Evolutionary conservation across 345 rosid genomes (phyloP).

Genomic region (Lepidium aucheri): DNA sequence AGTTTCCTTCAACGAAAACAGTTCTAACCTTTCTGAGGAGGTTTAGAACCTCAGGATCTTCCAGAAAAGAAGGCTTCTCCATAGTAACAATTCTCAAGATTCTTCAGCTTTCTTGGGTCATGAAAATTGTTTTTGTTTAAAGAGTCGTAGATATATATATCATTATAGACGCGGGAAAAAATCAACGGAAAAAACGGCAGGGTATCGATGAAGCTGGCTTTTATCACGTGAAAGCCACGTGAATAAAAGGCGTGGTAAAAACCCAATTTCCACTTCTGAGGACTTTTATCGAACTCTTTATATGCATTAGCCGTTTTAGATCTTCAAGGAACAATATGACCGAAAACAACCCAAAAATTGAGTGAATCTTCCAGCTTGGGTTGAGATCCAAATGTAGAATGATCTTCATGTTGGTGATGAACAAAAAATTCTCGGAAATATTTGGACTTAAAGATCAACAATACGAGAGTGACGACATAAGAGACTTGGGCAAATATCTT

Average conservation of each 20-base stretch:
- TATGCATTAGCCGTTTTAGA: not conserved
- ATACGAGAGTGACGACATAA: too few relatives aligned
- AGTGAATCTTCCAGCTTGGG: not conserved
- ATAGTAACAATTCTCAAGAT: not conserved
- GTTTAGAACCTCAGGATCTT: not conserved
- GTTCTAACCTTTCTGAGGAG: not conserved
- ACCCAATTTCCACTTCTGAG: not conserved
- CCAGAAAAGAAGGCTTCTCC: not conserved
- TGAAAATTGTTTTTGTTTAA: not conserved
- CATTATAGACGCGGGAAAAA: not conserved
- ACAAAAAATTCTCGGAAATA: not conserved
- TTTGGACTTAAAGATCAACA: not conserved
- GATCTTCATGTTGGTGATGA: not conserved
- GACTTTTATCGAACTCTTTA: constrained; percentile 4
- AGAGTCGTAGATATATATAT: not conserved
- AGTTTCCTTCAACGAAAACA: not conserved
- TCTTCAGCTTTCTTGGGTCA: not conserved
- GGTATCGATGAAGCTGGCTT: not conserved
- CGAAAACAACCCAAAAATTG: not conserved
- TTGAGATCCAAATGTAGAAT: not conserved
- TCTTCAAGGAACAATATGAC: not conserved
- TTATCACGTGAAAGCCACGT: constrained; percentile 14
- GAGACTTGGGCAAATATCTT: too few relatives aligned
- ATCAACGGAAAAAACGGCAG: not conserved
- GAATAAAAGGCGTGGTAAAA: not conserved